Conservation (phyloP, 331 rosid species). For the Pyracantha coccinea region DNA sequence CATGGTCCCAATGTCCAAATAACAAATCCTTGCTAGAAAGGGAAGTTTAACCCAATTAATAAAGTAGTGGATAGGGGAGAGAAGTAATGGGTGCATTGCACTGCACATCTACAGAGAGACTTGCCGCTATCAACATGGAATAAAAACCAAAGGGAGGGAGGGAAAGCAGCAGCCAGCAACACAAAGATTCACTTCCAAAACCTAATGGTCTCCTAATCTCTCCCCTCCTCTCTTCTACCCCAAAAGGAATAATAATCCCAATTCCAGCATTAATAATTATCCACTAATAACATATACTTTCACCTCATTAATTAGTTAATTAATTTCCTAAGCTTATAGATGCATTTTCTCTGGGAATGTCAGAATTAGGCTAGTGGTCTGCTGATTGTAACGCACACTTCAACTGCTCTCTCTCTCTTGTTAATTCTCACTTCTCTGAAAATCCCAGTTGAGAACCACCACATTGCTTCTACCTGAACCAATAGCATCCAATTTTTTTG, state of each 20-base stretch:
- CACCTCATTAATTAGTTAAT: not conserved
- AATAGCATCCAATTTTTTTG: slow-evolving; percentile 9
- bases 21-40: not conserved
- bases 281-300: too few species aligned
- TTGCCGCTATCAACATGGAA: slow-evolving; percentile 26
- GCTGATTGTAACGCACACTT: not conserved
- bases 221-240: too few species aligned
- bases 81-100: slow-evolving; percentile 10
- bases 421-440: slow-evolving; percentile 2
- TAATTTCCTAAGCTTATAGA: not conserved
- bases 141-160: not conserved
- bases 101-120: slow-evolving; percentile 16
- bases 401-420: slow-evolving; percentile 8
- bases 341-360: slow-evolving; percentile 35
- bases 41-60: not conserved
- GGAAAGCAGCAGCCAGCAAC: slow-evolving; percentile 23
- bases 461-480: slow-evolving; percentile 9
- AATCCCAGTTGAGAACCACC: slow-evolving; percentile 19
- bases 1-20: not conserved
- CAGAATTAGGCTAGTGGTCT: slow-evolving; percentile 26
- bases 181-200: slow-evolving; percentile 18
- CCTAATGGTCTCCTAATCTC: too few species aligned
- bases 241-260: too few species aligned
- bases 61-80: not conserved
- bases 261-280: too few species aligned